A percentile compares a stretch with the other conserved stretches of the same genome.
Evolutionary conservation across 2,329 filamentous ascomycete genomes (phyloP).

Genomic region (Rhynchosporium secalis): DNA sequence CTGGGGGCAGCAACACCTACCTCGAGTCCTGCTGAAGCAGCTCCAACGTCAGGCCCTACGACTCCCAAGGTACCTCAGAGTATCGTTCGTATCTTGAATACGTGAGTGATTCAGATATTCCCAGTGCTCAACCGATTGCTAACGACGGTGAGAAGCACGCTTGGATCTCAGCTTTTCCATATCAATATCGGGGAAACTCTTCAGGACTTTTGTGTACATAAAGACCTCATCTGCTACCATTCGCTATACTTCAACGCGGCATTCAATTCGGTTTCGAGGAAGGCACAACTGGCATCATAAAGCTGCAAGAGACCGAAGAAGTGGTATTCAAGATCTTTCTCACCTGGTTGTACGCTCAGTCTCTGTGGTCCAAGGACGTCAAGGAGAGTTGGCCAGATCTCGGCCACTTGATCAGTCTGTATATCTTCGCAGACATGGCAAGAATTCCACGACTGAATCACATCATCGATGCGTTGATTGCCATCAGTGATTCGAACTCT

Average conservation of each 20-base stretch:
- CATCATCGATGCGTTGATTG: not conserved
- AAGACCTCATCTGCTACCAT: constrained; percentile 23
- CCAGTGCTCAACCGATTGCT: not conserved
- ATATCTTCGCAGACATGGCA: constrained; percentile 19
- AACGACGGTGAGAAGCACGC: not conserved
- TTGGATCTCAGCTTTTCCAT: constrained; percentile 18
- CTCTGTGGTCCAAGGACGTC: constrained; percentile 1
- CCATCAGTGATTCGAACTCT: not conserved
- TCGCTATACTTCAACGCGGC: constrained; percentile 30
- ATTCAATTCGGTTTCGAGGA: constrained; percentile 21
- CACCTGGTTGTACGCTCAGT: constrained; percentile 25
- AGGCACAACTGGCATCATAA: constrained; percentile 15
- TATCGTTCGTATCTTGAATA: not conserved
- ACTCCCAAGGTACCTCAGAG: not conserved
- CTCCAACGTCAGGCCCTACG: not conserved
- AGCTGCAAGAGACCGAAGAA: constrained; percentile 9
- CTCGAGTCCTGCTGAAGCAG: not conserved
- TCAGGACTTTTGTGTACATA: constrained; percentile 27
- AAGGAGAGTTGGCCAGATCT: not conserved
- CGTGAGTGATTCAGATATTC: not conserved
- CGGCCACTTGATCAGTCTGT: constrained; percentile 12
- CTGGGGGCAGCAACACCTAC: not conserved
- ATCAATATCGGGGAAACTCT: constrained; percentile 17
- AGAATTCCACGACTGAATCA: constrained; percentile 14
- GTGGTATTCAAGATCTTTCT: constrained; percentile 21